Base-by-base conservation (phyloP, 108 stramenopile genomes). In the Nitzschia putrida region DNA sequence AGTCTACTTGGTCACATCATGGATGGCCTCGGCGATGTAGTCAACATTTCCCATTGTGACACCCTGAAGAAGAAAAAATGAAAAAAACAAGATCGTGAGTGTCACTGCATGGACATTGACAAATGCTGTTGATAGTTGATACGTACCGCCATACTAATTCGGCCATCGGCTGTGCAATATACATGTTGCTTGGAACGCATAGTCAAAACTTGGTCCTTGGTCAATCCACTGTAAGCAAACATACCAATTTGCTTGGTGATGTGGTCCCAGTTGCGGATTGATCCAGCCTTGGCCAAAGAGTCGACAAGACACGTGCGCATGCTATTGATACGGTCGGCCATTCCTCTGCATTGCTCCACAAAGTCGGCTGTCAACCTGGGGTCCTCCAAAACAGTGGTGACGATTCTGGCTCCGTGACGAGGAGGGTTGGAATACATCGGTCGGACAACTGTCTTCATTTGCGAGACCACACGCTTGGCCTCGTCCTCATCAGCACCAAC, bases 351-450 rank as follows among this genome's bases (percentile, higher is more conserved):
- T 72, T 98, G 94, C 24, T 85, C 87, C 38, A 84, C 53, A 77
- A 96, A 99, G 43, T 98, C 89, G 42, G 78, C 65, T 16, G 82
- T 80, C 52, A 98, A 80, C 58, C 73, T 69, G 4, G 89, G 79
- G 81, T 93, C 93, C 16, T 80, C 77, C 16, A 99, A 78, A 12
- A 99, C 88, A 50, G 90, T 93, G 29, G 81, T 66, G 16, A 99
- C 99, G 45, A 99, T 86, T 51, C 97, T 82, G 12, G 98, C 98
- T 47, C 99, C 99, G 56, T 98, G 88, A 12, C 95, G 70, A 50
- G 99, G 99, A 34, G 99, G 99, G 72, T 97, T 98, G 74, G 95
- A 96, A 83, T 99, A 99, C 89, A 93, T 97, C 25, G 99, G 97
- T 20, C 99, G 93, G 70, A 98, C 95, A 50, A 96, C 77, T 39